Evolutionary conservation across 768 basidiomycete genomes (phyloP).

Genomic region (Lentinula sp.): DNA sequence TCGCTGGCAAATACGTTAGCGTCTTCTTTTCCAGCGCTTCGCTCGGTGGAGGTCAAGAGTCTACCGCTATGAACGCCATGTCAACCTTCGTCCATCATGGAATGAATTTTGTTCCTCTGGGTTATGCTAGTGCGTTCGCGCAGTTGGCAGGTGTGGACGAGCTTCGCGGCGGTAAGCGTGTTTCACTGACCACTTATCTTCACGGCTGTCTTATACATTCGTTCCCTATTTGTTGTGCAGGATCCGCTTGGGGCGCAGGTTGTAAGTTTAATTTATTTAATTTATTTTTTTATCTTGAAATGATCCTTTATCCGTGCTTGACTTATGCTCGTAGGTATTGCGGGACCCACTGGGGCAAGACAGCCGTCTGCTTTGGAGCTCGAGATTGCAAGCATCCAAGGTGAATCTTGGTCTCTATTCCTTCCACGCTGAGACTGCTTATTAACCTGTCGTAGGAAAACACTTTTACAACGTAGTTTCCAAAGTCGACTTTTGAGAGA

Average conservation of each 20-base stretch:
- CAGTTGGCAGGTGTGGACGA: constrained; percentile 37
- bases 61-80: constrained; percentile 44
- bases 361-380: constrained; percentile 53
- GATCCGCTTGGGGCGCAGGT: neutral
- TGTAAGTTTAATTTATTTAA: neutral
- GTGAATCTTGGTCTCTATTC: neutral
- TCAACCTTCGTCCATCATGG: constrained; percentile 69
- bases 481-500: neutral
- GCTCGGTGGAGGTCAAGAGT: constrained; percentile 74
- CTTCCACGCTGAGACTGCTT: neutral
- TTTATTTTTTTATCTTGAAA: neutral
- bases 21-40: constrained; percentile 68
- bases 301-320: neutral
- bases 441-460: neutral
- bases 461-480: neutral
- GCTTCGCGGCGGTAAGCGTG: constrained; percentile 50
- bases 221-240: neutral
- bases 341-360: constrained; percentile 49
- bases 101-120: constrained; percentile 67
- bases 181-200: neutral
- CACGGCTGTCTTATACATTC: neutral
- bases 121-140: constrained; percentile 45
- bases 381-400: neutral
- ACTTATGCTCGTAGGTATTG: constrained; percentile 43
- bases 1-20: constrained; percentile 75